Conservation (phyloP, 257 asterid species). For the Gentiana dahurica region DNA sequence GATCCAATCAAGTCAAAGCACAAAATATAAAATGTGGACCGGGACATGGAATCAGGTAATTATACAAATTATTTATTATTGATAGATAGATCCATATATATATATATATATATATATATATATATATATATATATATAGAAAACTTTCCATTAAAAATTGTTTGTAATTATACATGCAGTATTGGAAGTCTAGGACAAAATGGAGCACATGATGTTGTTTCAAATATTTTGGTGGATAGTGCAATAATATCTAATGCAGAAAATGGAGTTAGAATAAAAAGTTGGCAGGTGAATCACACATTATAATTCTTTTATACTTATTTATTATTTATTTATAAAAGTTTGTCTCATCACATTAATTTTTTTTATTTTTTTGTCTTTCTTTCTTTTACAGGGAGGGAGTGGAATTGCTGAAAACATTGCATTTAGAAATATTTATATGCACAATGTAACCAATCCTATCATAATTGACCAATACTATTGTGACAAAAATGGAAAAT, state of each 20-base stretch:
- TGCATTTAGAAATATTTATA: slow-evolving; percentile 42
- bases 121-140: too few species aligned
- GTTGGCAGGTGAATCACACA: slow-evolving; percentile 67
- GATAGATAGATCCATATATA: too few species aligned
- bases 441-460: slow-evolving; percentile 72
- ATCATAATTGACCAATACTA: slow-evolving; percentile 76
- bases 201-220: slow-evolving; percentile 40
- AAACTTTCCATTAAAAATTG: background rate
- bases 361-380: background rate
- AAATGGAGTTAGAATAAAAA: slow-evolving; percentile 84
- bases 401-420: slow-evolving; percentile 67
- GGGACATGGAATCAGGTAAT: too few species aligned
- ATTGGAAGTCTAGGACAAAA: slow-evolving; percentile 91
- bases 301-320: background rate
- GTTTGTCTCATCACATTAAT: too few species aligned
- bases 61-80: too few species aligned
- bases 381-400: slow-evolving; percentile 52
- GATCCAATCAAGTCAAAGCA: slow-evolving; percentile 35
- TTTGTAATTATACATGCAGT: slow-evolving; percentile 22
- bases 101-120: too few species aligned
- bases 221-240: slow-evolving; percentile 48
- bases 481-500: slow-evolving; percentile 42
- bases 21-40: too few species aligned
- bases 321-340: too few species aligned
- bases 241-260: slow-evolving; percentile 65